Evolutionary conservation across 129 eudicot species (phyloP), one percentile per base, ranked within the genome.

Genomic region (carrot (Daucus carota)): DNA sequence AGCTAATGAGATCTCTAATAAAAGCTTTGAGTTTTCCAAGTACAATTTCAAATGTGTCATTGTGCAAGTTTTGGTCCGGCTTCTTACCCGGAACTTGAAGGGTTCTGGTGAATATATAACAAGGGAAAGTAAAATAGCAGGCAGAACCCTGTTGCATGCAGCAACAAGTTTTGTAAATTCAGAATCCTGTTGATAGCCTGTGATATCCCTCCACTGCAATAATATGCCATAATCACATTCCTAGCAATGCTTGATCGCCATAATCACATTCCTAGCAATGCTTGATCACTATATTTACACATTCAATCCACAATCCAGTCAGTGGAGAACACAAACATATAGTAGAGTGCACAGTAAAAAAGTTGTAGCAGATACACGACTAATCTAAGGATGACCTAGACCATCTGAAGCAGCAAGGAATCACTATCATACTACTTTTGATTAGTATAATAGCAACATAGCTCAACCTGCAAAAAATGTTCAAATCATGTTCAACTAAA

Each of bases 121-220:
- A 16, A 29, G 32, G 62, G 16, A 63, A 65, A 47, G 70, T 9
- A n/a, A 69, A 67, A 60, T 47, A 76, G 42, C 46, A 76, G 43
- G 26, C 50, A 31, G 24, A 63, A 66, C 41, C 1, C 1, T 10
- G 29, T n/a, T 1, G n/a, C n/a, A n/a, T n/a, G n/a, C n/a, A n/a
- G n/a, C n/a, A n/a, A n/a, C n/a, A 5, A 36, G 40, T 26, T 62
- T 17, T 29, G 8, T 8, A 14, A 26, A 28, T 12, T 28, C 5
- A 62, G 13, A 54, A n/a, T 29, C 63, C 29, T 54, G 29, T 50
- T 50, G 24, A 50, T 6, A 50, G 59, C 63, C 29, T 54, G 63
- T n/a, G 12, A 13, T 26, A 62, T 28, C 69, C 34, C 20, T 4
- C 36, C 34, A 68, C 29, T 18, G 34, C 13, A 68, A 68, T 20